Conservation (phyloP, 2,329 filamentous ascomycete genomes). For the Camillea tinctor region DNA sequence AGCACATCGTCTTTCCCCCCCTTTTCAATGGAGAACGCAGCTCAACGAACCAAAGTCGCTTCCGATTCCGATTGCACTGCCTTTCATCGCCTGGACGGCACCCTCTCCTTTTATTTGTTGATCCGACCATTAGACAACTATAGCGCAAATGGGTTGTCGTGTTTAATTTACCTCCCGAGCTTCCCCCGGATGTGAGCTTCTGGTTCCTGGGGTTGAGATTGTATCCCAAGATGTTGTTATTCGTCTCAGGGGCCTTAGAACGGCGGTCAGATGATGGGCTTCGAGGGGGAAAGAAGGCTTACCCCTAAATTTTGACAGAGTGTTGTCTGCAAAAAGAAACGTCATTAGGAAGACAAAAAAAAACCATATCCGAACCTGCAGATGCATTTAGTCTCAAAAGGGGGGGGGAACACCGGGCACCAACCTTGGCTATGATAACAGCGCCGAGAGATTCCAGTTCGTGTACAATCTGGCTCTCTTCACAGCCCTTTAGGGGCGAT, state of each 20-base stretch:
- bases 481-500: too few relatives aligned
- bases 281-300: background rate
- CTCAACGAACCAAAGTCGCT: constrained; percentile 1
- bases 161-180: constrained; percentile 3
- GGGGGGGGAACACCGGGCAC: background rate
- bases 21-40: background rate
- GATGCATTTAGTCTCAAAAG: too few relatives aligned
- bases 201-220: constrained; percentile 3
- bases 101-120: background rate
- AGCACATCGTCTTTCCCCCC: too few relatives aligned
- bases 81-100: constrained; percentile 1
- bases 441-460: constrained; percentile 3
- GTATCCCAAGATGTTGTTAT: constrained; percentile 6
- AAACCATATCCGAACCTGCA: too few relatives aligned
- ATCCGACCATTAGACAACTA: too few relatives aligned
- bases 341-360: too few relatives aligned
- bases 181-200: constrained; percentile 4
- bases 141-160: too few relatives aligned
- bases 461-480: constrained; percentile 1
- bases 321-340: background rate
- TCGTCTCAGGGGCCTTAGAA: constrained; percentile 4
- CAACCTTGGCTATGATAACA: constrained; percentile 1
- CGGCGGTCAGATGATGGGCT: background rate
- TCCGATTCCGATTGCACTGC: constrained; percentile 3
- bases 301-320: constrained; percentile 2